Percentiles rank a stretch among this genome's conserved stretches.
Conservation (phyloP, 1,139 yeast genomes). For the Saccharomyces hybrid region DNA sequence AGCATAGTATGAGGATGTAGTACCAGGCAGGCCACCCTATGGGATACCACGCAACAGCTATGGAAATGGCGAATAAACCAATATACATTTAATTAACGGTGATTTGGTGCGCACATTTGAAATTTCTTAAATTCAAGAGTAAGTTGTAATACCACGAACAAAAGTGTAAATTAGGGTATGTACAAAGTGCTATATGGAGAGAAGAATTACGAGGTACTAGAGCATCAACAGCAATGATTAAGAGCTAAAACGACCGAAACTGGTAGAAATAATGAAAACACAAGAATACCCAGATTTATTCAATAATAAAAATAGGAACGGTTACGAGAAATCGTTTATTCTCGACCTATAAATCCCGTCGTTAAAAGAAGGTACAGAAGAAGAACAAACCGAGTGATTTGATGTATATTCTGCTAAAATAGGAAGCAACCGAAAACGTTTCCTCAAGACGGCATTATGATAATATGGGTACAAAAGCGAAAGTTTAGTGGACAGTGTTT, state of each 20-base stretch:
- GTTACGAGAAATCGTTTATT: background rate
- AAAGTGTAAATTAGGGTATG: slow-evolving; percentile 1
- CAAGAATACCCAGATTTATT: background rate
- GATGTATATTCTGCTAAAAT: background rate
- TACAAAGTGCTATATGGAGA: background rate
- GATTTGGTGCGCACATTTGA: background rate
- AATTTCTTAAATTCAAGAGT: background rate
- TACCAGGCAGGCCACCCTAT: background rate
- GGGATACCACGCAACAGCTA: background rate
- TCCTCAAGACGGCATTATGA: background rate
- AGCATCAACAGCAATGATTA: background rate
- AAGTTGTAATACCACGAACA: background rate
- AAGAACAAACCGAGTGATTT: background rate
- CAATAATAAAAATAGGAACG: background rate
- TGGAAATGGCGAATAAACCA: background rate
- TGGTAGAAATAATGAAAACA: background rate
- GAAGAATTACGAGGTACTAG: background rate
- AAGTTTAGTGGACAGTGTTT: background rate
- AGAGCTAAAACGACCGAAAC: background rate
- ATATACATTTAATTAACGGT: background rate
- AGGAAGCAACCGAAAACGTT: background rate
- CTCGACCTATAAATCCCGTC: background rate
- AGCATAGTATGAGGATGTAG: background rate
- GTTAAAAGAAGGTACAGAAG: background rate
- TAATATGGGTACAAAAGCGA: background rate